Conservation (phyloP, 345 rosid genomes). For the Eutrema japonicum region DNA sequence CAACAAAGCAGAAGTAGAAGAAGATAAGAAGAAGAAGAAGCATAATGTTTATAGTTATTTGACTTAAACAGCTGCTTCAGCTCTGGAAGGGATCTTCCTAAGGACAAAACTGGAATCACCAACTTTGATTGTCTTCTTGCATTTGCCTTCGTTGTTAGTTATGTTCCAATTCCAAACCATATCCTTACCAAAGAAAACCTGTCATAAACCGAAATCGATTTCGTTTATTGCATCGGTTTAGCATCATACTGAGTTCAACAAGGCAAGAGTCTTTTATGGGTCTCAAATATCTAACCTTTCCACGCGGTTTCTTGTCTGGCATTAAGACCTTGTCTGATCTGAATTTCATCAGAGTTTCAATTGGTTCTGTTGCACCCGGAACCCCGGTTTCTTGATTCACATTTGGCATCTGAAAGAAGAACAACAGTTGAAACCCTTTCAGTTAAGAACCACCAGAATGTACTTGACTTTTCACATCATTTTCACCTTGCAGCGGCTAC, state of each 20-base stretch:
- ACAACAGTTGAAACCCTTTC: background rate
- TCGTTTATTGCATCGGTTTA: background rate
- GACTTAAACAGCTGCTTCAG: constrained; percentile 73
- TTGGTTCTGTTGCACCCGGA: constrained; percentile 64
- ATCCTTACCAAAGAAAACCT: constrained; percentile 85
- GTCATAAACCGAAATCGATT: constrained; percentile 25
- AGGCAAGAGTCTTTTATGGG: background rate
- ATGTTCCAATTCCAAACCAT: constrained; percentile 56
- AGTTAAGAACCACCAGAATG: background rate
- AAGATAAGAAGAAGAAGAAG: background rate
- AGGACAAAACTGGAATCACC: constrained; percentile 69
- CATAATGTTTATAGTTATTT: background rate
- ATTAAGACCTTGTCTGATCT: constrained; percentile 74
- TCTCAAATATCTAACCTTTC: constrained; percentile 56
- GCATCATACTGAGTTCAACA: background rate
- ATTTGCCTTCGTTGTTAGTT: constrained; percentile 46
- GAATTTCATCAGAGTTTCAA: constrained; percentile 60
- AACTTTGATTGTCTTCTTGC: constrained; percentile 62
- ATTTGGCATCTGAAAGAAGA: constrained; percentile 60
- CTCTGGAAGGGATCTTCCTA: constrained; percentile 59
- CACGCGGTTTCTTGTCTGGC: constrained; percentile 65
- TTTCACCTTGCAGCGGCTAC: constrained; percentile 88
- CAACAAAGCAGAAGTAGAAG: background rate
- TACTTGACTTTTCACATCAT: constrained; percentile 10
- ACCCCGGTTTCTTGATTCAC: constrained; percentile 76